phyloP scores from a whole-genome alignment of 331 rosid species.

The Quercus lobata region DNA sequence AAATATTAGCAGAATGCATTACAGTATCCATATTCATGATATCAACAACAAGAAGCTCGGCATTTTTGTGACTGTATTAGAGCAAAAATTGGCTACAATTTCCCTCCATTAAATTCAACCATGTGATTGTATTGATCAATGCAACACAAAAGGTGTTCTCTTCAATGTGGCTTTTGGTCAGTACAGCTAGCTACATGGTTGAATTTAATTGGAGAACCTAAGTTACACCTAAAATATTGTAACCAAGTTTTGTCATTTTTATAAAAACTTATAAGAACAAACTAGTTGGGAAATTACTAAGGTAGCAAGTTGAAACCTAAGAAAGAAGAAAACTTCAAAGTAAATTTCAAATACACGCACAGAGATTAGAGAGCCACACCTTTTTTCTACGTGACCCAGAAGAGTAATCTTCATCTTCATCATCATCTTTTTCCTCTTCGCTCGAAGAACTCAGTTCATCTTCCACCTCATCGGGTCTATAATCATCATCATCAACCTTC shows the following conservation, averaged over 20 bases:
- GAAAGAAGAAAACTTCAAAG: background rate
- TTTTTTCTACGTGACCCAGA: constrained; percentile 18
- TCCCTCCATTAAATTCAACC: too few species aligned
- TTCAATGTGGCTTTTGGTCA: too few species aligned
- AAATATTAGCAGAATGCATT: background rate
- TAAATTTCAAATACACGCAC: background rate
- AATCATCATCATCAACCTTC: constrained; percentile 57
- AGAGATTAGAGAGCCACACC: background rate
- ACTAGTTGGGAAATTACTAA: background rate
- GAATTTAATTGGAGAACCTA: too few species aligned
- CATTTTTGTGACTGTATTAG: background rate
- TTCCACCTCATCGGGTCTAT: constrained; percentile 47
- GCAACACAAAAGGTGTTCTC: too few species aligned
- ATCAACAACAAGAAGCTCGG: background rate
- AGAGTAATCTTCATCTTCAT: constrained; percentile 30
- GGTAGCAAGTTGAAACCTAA: background rate
- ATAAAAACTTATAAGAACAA: background rate
- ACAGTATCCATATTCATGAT: background rate
- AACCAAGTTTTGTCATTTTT: background rate
- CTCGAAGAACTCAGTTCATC: constrained; percentile 30
- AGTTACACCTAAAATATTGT: too few species aligned
- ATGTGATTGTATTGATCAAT: too few species aligned
- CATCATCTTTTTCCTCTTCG: constrained; percentile 28
- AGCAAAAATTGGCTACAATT: too few species aligned
- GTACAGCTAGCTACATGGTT: too few species aligned